Percentiles rank a stretch among this genome's conserved stretches.
Conservation (phyloP, 768 basidiomycete species). For the Hericium coralloides region DNA sequence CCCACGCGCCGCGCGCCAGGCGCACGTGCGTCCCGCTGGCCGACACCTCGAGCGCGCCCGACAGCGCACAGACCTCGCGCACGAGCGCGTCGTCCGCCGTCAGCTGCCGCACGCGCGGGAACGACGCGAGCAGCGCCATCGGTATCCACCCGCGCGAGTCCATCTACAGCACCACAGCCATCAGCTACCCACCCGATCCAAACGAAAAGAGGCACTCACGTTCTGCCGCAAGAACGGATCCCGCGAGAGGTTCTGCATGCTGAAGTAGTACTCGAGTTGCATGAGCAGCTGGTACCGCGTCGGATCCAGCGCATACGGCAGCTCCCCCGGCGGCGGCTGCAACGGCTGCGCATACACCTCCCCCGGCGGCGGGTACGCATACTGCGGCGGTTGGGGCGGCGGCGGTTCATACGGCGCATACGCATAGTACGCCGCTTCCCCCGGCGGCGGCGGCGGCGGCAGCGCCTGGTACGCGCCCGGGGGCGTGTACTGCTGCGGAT, state of each 20-base stretch:
- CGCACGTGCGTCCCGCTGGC: conserved; percentile 48
- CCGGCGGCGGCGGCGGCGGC: conserved; percentile 10
- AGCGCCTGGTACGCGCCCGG: conserved; percentile 15
- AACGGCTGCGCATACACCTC: conserved; percentile 24
- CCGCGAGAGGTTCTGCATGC: conserved; percentile 81
- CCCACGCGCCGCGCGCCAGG: conserved; percentile 51
- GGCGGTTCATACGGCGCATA: conserved; percentile 15
- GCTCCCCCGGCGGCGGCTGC: conserved; percentile 35
- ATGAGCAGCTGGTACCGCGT: conserved; percentile 63
- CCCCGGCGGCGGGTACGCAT: conserved; percentile 9
- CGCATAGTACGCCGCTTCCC: conserved; percentile 14
- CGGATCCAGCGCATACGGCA: conserved; percentile 54
- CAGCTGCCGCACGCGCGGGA: conserved; percentile 71
- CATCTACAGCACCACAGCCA: conserved; percentile 50
- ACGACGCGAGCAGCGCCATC: conserved; percentile 73
- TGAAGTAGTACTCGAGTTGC: conserved; percentile 89
- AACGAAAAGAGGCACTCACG: conserved; percentile 34
- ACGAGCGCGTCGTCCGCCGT: conserved; percentile 55
- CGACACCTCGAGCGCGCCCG: conserved; percentile 62
- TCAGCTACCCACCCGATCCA: not conserved
- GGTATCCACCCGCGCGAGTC: conserved; percentile 83
- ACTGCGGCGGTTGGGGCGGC: conserved; percentile 20
- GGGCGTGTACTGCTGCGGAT: conserved; percentile 2
- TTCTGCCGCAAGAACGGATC: conserved; percentile 76
- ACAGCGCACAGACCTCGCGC: conserved; percentile 58